phyloP scores from a whole-genome alignment of 2,329 filamentous ascomycete genomes.

The Chrysosporium queenslandicum region DNA sequence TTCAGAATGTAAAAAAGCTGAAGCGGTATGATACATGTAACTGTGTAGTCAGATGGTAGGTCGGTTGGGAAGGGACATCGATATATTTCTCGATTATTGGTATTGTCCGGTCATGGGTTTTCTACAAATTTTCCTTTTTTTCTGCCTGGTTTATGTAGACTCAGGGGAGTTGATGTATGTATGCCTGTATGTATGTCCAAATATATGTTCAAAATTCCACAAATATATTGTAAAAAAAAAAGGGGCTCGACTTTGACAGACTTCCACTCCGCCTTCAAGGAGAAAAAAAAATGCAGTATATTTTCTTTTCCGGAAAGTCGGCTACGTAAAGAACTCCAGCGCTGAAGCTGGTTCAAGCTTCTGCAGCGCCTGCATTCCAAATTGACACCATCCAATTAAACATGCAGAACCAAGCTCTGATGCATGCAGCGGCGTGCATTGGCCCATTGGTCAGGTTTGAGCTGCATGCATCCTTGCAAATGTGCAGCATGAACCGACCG shows the following conservation, averaged over 20 bases:
- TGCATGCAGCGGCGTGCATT: not conserved
- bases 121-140: not conserved
- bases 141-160: not conserved
- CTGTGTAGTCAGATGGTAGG: not conserved
- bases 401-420: not conserved
- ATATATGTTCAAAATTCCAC: too few relatives aligned
- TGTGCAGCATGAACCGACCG: not conserved
- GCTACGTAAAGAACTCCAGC: not conserved
- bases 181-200: too few relatives aligned
- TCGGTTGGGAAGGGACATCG: not conserved
- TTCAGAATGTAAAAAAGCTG: slow-evolving; percentile 62
- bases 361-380: not conserved
- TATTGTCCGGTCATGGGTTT: not conserved
- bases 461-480: slow-evolving; percentile 2
- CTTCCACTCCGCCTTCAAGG: not conserved
- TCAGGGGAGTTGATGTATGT: too few relatives aligned
- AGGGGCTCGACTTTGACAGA: not conserved
- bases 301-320: not conserved
- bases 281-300: not conserved
- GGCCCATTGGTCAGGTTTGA: slow-evolving; percentile 4
- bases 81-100: not conserved
- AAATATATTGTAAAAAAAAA: too few relatives aligned
- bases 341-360: not conserved
- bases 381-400: slow-evolving; percentile 1
- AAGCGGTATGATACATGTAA: not conserved